Evolutionary conservation across 768 basidiomycete genomes (phyloP).

Genomic region (Pulveroboletus sp.): DNA sequence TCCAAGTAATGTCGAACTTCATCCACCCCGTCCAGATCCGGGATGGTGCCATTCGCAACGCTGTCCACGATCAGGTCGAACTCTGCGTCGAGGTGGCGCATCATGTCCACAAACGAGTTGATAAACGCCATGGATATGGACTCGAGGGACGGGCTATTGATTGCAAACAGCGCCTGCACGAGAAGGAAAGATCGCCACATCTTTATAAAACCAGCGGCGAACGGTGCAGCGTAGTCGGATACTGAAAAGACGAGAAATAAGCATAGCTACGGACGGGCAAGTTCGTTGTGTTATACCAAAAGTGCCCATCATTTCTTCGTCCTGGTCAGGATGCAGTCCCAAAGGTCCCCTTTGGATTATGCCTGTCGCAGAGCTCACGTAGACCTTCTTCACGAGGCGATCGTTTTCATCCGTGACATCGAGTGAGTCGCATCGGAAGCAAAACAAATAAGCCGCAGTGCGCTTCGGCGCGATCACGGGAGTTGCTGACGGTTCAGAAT

Average conservation of each 20-base stretch:
- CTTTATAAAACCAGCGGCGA: not conserved
- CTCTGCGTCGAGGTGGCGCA: not conserved
- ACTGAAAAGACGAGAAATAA: not conserved
- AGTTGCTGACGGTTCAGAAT: not conserved
- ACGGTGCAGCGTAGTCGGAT: not conserved
- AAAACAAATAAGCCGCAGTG: conserved; percentile 4
- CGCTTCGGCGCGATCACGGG: not conserved
- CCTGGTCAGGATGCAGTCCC: not conserved
- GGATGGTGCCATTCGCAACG: conserved; percentile 8
- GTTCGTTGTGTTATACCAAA: not conserved
- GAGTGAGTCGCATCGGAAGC: not conserved
- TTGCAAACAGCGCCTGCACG: not conserved
- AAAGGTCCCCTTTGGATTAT: not conserved
- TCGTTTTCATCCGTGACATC: conserved; percentile 1
- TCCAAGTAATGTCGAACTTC: conserved; percentile 6
- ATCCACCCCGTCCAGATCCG: conserved; percentile 1
- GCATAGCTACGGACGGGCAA: no score
- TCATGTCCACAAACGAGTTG: conserved; percentile 11
- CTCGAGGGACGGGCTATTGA: not conserved
- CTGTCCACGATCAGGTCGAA: conserved; percentile 10
- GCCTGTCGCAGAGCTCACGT: not conserved
- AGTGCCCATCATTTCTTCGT: not conserved
- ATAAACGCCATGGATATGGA: conserved; percentile 6
- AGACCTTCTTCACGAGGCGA: not conserved
- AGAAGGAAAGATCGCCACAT: not conserved